Evolutionary conservation across 805 yeast genomes (phyloP).

Genomic region (Candida dendrica): DNA sequence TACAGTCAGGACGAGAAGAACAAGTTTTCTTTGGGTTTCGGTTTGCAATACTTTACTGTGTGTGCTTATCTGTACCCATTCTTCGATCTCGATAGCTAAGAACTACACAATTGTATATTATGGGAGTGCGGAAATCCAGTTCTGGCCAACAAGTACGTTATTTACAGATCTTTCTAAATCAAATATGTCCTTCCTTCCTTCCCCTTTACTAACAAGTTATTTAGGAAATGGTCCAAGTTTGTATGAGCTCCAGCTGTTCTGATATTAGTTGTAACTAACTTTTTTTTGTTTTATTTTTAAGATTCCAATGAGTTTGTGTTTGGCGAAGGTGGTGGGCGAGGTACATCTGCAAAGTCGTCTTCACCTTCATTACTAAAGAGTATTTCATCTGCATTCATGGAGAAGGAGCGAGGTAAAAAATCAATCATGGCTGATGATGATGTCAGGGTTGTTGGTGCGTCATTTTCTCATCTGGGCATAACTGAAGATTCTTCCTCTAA

Average conservation of each 20-base stretch:
- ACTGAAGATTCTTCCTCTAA: background rate
- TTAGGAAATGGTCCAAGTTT: slow-evolving; percentile 33
- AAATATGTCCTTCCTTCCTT: too few relatives aligned
- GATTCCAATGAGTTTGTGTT: slow-evolving; percentile 52
- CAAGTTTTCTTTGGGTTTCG: too few relatives aligned
- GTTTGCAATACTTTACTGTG: too few relatives aligned
- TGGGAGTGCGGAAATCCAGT: background rate
- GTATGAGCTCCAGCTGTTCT: slow-evolving; percentile 13
- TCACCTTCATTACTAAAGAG: slow-evolving; percentile 28
- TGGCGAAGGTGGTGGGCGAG: slow-evolving; percentile 63
- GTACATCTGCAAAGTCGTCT: slow-evolving; percentile 42
- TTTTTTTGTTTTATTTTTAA: slow-evolving; percentile 1
- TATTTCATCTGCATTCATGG: slow-evolving; percentile 20
- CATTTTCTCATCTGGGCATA: slow-evolving; percentile 45
- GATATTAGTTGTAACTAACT: slow-evolving; percentile 4
- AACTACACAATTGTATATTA: too few relatives aligned
- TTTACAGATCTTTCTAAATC: too few relatives aligned
- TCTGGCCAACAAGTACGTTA: background rate
- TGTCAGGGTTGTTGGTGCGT: slow-evolving; percentile 43
- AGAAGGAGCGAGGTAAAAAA: slow-evolving; percentile 12
- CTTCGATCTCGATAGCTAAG: too few relatives aligned
- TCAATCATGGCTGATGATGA: slow-evolving; percentile 26
- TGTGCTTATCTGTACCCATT: too few relatives aligned
- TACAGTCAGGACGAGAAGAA: too few relatives aligned
- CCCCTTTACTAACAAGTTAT: background rate